Evolutionary conservation across 768 basidiomycete species (phyloP), one percentile per base, ranked within the genome.

Genomic region (Macrolepiota albuminosa): DNA sequence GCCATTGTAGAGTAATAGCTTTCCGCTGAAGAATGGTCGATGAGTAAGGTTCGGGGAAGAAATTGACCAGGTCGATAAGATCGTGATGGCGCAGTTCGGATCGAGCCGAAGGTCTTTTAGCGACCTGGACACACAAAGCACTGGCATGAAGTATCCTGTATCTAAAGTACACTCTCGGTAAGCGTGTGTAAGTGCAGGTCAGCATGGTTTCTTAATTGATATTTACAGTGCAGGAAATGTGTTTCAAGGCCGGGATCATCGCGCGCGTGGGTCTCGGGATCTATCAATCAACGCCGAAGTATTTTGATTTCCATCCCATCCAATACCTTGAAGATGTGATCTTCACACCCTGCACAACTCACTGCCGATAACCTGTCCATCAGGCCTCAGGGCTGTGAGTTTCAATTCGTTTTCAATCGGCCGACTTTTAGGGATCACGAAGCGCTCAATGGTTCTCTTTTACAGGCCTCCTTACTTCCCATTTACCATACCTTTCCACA

Each of bases 41-140:
- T 64, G 61, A 61, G 63, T 62, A 61, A 67, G 59, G 31, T 16
- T 16, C 24, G 37, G 29, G 14, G 37, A 49, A 56, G 29, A 47
- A 42, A 47, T 56, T 31, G 54, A 34, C 34, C 21, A 50, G 39
- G 39, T 29, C 34, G 63, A 66, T 66, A 64, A 66, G 63, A 66
- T 63, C 34, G 21, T 36, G 40, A 61, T 63, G 63, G 56, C 60
- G 58, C 42, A 21, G 59, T 60, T 61, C 66, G 66, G 66, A 67
- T 62, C 62, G 63, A 65, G 34, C 64, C 63, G 63, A 21, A 21
- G 24, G 37, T 26, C 34, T 26, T 46, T 46, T n/a, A n/a, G n/a
- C 10, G 34, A 7, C 21, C 21, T 9, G n/a, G 42, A 43, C 42
- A 10, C 42, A 40, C 6, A 14, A 14, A 40, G 16, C 2, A 6